phyloP scores from a whole-genome alignment of 176 grass and related monocot species.

The Oryza glumipatula region DNA sequence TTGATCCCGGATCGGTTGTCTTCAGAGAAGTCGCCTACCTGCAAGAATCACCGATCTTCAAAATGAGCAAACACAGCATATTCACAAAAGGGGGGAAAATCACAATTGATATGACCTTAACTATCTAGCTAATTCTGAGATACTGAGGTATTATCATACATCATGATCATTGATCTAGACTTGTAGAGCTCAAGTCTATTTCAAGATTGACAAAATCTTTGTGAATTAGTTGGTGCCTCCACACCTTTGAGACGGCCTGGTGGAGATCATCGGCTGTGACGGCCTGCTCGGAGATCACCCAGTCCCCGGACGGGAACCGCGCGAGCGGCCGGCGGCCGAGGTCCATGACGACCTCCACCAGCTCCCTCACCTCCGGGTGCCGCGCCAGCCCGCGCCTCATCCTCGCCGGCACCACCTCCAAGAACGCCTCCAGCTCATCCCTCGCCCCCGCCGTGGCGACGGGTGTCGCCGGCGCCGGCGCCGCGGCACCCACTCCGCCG shows the following conservation, averaged over 20 bases:
- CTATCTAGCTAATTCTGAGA: neutral
- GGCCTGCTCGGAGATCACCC: constrained; percentile 73
- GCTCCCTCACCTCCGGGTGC: constrained; percentile 71
- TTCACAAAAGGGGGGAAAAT: neutral
- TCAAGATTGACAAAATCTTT: neutral
- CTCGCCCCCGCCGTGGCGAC: neutral
- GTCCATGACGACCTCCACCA: constrained; percentile 98
- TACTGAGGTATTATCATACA: neutral
- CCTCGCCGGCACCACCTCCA: constrained; percentile 78
- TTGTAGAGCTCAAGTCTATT: neutral
- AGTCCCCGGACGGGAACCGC: constrained; percentile 89
- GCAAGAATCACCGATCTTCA: constrained; percentile 7
- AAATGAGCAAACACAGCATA: constrained; percentile 11
- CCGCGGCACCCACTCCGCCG: neutral
- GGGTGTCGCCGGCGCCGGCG: neutral
- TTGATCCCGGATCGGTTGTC: constrained; percentile 98
- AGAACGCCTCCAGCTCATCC: constrained; percentile 76
- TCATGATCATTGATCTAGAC: neutral
- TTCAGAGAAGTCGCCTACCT: constrained; percentile 93
- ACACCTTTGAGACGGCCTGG: constrained; percentile 86
- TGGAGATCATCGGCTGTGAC: constrained; percentile 77
- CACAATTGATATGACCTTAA: too few relatives aligned
- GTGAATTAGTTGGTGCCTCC: neutral
- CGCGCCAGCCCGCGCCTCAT: constrained; percentile 72
- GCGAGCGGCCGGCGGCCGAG: constrained; percentile 79